A percentile compares a stretch with the other conserved stretches of the same genome.
phyloP scores from a whole-genome alignment of 2,329 filamentous ascomycete species.

The Pseudogymnoascus sp. region DNA sequence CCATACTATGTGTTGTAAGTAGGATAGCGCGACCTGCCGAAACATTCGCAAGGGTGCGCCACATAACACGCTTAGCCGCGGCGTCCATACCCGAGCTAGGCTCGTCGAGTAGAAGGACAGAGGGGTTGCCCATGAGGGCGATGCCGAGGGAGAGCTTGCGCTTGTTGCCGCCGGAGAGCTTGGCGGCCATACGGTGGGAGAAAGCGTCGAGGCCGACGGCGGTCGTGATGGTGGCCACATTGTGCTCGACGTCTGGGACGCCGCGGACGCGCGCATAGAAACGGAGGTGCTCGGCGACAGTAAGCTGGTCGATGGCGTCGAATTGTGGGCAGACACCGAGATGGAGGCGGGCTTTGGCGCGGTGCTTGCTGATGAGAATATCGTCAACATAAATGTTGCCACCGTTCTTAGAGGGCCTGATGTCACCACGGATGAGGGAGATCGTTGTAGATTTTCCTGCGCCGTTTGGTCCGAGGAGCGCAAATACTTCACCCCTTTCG shows the following conservation, averaged over 20 bases:
- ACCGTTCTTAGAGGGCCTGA: slow-evolving; percentile 59
- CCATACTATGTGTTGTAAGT: slow-evolving; percentile 90
- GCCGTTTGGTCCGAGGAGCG: slow-evolving; percentile 81
- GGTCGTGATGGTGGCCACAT: slow-evolving; percentile 68
- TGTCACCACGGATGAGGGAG: slow-evolving; percentile 80
- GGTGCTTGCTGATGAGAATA: slow-evolving; percentile 63
- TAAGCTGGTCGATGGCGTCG: slow-evolving; percentile 86
- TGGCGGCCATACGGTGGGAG: slow-evolving; percentile 64
- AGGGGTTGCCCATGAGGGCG: slow-evolving; percentile 85
- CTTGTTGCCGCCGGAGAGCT: slow-evolving; percentile 85
- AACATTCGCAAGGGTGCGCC: slow-evolving; percentile 71
- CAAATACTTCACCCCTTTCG: slow-evolving; percentile 74
- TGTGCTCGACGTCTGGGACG: slow-evolving; percentile 65
- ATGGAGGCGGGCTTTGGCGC: slow-evolving; percentile 64
- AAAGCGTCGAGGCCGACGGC: slow-evolving; percentile 73
- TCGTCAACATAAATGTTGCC: slow-evolving; percentile 78
- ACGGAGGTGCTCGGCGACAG: slow-evolving; percentile 73
- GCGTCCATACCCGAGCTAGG: slow-evolving; percentile 85
- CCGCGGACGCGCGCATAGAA: slow-evolving; percentile 86
- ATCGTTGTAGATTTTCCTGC: slow-evolving; percentile 90
- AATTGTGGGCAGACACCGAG: slow-evolving; percentile 90
- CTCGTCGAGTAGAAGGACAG: slow-evolving; percentile 81
- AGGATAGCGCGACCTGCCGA: slow-evolving; percentile 73
- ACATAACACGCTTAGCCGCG: slow-evolving; percentile 86
- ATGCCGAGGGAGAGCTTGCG: slow-evolving; percentile 86